These are phyloP conservation scores for Metschnikowia corniflorae DNA, from an alignment of 805 yeast species.

Conservation along the genomic window DNA sequence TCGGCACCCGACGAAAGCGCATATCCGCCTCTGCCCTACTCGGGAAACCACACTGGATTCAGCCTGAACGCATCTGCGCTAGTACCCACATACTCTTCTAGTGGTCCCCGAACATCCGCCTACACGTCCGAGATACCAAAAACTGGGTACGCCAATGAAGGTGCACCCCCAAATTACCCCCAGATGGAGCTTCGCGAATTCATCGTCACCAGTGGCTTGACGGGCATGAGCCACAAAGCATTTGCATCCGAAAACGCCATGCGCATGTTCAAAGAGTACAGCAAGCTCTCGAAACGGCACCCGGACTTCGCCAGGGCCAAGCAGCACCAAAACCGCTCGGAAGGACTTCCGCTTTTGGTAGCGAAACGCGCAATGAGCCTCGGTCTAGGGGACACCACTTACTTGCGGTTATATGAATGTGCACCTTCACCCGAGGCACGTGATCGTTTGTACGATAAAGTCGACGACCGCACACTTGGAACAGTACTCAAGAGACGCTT, in stretches of 20 bases:
- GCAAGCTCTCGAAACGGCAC: slow-evolving; percentile 1
- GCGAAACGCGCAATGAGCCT: slow-evolving; percentile 5
- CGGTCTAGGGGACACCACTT: slow-evolving; percentile 8
- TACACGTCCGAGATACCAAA: neutral
- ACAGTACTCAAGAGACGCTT: slow-evolving; percentile 4
- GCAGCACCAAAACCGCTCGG: slow-evolving; percentile 7
- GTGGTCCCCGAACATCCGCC: neutral
- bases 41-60: neutral
- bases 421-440: slow-evolving; percentile 9
- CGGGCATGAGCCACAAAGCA: slow-evolving; percentile 6
- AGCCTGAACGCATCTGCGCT: neutral
- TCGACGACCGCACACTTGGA: slow-evolving; percentile 10
- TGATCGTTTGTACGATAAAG: slow-evolving; percentile 12
- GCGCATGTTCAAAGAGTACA: slow-evolving; percentile 9
- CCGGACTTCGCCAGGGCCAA: slow-evolving; percentile 11
- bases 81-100: neutral
- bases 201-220: slow-evolving; percentile 7
- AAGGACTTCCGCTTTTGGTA: slow-evolving; percentile 13
- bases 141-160: neutral
- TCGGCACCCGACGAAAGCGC: neutral
- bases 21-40: neutral
- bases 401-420: slow-evolving; percentile 9
- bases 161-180: slow-evolving; percentile 7
- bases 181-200: slow-evolving; percentile 3
- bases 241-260: slow-evolving; percentile 11